Conservation (phyloP, 129 eudicot genomes). For the Saposhnikovia divaricata region DNA sequence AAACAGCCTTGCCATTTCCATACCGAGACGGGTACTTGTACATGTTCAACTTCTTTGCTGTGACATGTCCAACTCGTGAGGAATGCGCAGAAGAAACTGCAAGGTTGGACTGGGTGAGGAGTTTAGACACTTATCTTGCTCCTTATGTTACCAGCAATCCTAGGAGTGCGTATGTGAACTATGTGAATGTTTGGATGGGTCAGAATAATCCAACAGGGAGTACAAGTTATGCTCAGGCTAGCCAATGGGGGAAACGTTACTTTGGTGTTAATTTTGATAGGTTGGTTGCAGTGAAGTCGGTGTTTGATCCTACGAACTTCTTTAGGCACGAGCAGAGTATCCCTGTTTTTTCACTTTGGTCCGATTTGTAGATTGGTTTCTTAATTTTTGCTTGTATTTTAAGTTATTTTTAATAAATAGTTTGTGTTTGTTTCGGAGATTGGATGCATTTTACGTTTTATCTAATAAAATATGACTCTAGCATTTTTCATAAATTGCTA, state of each 20-base stretch:
- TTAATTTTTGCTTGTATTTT: no score
- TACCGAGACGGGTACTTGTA: not conserved
- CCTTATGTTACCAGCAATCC: not conserved
- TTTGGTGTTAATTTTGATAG: not conserved
- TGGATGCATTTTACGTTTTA: no score
- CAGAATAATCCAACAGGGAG: not conserved
- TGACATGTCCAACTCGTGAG: not conserved
- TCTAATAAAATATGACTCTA: no score
- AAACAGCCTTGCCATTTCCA: not conserved
- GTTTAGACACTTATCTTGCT: not conserved
- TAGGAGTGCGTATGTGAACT: not conserved
- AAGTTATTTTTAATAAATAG: no score
- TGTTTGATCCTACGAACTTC: not conserved
- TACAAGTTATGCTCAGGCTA: constrained; percentile 4
- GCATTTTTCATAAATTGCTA: no score
- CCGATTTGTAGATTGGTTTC: not conserved
- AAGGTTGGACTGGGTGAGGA: not conserved
- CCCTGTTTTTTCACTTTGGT: not conserved
- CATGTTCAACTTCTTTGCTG: not conserved
- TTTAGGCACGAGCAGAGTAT: not conserved
- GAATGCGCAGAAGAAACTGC: not conserved
- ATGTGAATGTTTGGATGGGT: constrained; percentile 1
- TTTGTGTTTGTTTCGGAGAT: no score
- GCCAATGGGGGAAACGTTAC: not conserved
- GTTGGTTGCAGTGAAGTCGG: not conserved